Evolutionary conservation across 108 stramenopile genomes (phyloP).

Genomic region (Seminavis robusta): DNA sequence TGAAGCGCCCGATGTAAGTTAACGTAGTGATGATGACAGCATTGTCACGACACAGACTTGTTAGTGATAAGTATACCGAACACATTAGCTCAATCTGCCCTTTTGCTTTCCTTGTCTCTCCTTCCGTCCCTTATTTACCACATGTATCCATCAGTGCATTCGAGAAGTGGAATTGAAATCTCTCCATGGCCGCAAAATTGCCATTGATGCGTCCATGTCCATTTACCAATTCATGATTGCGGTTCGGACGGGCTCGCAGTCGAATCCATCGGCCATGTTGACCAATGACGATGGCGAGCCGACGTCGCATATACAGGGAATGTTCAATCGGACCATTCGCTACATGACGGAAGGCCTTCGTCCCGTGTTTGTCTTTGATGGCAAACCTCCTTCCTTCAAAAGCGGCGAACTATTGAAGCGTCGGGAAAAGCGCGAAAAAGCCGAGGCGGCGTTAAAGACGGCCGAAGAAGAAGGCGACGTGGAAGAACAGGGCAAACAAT

Average conservation of each 20-base stretch:
- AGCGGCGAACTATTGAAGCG: slow-evolving; percentile 87
- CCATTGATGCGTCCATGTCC: slow-evolving; percentile 98
- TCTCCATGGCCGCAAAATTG: slow-evolving; percentile 94
- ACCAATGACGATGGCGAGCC: slow-evolving; percentile 93
- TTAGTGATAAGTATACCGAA: too few relatives aligned
- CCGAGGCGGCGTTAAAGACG: slow-evolving; percentile 79
- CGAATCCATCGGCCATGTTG: slow-evolving; percentile 61
- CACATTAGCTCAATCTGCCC: not conserved
- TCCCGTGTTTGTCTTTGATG: slow-evolving; percentile 98
- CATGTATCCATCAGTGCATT: slow-evolving; percentile 48
- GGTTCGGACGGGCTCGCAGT: slow-evolving; percentile 80
- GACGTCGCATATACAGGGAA: slow-evolving; percentile 97
- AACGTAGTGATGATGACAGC: too few relatives aligned
- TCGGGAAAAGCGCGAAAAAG: slow-evolving; percentile 91
- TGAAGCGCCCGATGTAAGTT: slow-evolving; percentile 89
- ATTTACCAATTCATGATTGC: slow-evolving; percentile 99
- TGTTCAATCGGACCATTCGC: slow-evolving; percentile 98
- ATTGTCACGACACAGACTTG: too few relatives aligned
- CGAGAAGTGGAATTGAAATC: slow-evolving; percentile 88
- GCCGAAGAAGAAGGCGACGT: slow-evolving; percentile 84
- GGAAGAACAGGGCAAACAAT: slow-evolving; percentile 88
- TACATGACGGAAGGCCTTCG: slow-evolving; percentile 90
- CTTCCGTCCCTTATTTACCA: not conserved
- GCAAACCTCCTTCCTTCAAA: slow-evolving; percentile 97
- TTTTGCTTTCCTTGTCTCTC: not conserved